Conservation (phyloP, 805 yeast species). For the Tetrapisispora namnaoensis region DNA sequence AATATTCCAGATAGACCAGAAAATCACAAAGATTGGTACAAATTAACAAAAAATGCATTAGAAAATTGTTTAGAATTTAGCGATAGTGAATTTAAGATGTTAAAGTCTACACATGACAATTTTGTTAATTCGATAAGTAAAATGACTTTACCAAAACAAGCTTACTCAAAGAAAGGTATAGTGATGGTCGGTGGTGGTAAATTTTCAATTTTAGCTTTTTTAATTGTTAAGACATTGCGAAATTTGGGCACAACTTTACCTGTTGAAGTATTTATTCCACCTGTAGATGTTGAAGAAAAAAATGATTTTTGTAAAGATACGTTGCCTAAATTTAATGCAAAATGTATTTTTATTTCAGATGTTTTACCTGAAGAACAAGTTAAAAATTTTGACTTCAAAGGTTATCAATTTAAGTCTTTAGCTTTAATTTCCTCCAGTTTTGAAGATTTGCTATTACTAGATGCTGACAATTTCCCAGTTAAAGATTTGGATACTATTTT, state of each 20-base stretch:
- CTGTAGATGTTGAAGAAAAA: slow-evolving; percentile 52
- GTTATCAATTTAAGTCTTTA: slow-evolving; percentile 61
- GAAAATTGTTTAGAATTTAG: slow-evolving; percentile 19
- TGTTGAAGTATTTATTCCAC: slow-evolving; percentile 68
- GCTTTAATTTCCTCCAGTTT: slow-evolving; percentile 68
- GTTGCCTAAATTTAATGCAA: slow-evolving; percentile 44
- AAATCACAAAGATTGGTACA: slow-evolving; percentile 13
- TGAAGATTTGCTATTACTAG: slow-evolving; percentile 62
- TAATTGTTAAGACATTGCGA: slow-evolving; percentile 57
- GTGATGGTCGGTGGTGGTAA: slow-evolving; percentile 76
- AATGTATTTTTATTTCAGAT: slow-evolving; percentile 56
- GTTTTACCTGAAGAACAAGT: slow-evolving; percentile 42
- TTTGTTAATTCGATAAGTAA: slow-evolving; percentile 11
- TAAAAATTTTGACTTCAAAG: slow-evolving; percentile 35
- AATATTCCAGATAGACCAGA: slow-evolving; percentile 20
- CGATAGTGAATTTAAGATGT: slow-evolving; percentile 8
- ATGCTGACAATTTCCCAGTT: slow-evolving; percentile 70
- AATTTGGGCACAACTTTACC: slow-evolving; percentile 50
- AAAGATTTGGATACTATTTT: slow-evolving; percentile 54
- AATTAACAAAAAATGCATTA: slow-evolving; percentile 14
- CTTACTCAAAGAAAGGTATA: slow-evolving; percentile 33
- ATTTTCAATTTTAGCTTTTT: slow-evolving; percentile 59
- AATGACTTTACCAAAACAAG: slow-evolving; percentile 13
- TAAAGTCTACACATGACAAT: slow-evolving; percentile 13
- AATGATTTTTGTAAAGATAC: slow-evolving; percentile 48